These are phyloP conservation scores for Tylopilus sp. DNA, from an alignment of 1,284 basidiomycete species.

Conservation along the genomic window DNA sequence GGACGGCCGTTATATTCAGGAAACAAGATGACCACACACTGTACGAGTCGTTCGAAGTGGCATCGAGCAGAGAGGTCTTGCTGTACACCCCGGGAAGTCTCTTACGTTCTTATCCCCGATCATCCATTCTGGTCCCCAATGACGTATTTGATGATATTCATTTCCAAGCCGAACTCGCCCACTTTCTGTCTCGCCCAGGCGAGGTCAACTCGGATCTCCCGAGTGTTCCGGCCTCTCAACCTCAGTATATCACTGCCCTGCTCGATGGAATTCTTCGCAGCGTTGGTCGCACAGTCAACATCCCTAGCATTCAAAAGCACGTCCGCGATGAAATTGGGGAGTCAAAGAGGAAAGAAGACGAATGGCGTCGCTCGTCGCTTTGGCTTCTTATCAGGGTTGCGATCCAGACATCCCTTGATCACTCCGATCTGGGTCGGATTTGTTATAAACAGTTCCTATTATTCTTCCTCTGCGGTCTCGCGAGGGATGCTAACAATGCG, in stretches of 20 bases:
- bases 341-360: slow-evolving; percentile 41
- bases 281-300: slow-evolving; percentile 33
- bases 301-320: slow-evolving; percentile 48
- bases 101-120: slow-evolving; percentile 34
- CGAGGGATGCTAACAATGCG: neutral
- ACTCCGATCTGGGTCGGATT: slow-evolving; percentile 10
- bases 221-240: slow-evolving; percentile 47
- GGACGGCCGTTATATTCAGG: slow-evolving; percentile 44
- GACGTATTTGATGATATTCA: slow-evolving; percentile 9
- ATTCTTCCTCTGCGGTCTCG: neutral
- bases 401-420: slow-evolving; percentile 42
- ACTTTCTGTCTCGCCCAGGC: slow-evolving; percentile 15
- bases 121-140: slow-evolving; percentile 9
- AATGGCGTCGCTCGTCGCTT: slow-evolving; percentile 60
- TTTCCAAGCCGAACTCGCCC: slow-evolving; percentile 21
- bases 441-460: neutral
- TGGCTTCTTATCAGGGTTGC: slow-evolving; percentile 59
- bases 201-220: slow-evolving; percentile 22
- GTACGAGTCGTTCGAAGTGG: slow-evolving; percentile 47
- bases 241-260: slow-evolving; percentile 53
- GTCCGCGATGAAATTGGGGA: neutral
- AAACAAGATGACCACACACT: slow-evolving; percentile 19
- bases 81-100: slow-evolving; percentile 41
- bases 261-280: slow-evolving; percentile 55
- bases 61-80: slow-evolving; percentile 27